Percentiles rank a stretch among this genome's conserved stretches.
Evolutionary conservation across 306 rosid genomes (phyloP).

Genomic region (Lithocarpus polystachyus): DNA sequence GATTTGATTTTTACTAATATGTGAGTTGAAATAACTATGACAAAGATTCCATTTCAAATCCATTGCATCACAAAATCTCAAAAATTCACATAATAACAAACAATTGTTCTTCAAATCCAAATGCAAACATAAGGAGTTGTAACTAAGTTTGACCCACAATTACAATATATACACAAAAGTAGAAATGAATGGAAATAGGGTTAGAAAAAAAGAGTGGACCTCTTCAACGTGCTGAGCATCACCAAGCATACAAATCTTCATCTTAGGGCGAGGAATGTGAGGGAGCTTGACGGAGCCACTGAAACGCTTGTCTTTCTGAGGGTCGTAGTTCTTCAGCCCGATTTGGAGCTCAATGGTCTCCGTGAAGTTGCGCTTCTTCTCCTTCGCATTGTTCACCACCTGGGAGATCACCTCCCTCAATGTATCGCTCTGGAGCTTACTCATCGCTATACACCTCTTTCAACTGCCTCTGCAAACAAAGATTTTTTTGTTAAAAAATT

Average conservation of each 20-base stretch:
- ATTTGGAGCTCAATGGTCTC: conserved; percentile 87
- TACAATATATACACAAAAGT: background rate
- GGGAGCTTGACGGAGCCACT: conserved; percentile 83
- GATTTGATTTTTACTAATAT: too few species aligned
- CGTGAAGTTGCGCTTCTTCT: conserved; percentile 44
- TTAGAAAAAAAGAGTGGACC: conserved; percentile 28
- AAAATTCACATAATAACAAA: too few species aligned
- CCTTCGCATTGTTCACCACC: conserved; percentile 25
- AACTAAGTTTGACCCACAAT: too few species aligned
- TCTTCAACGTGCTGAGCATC: conserved; percentile 92
- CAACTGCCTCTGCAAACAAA: background rate
- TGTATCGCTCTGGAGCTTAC: conserved; percentile 49
- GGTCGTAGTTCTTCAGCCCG: conserved; percentile 81
- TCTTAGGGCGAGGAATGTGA: conserved; percentile 82
- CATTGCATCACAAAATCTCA: too few species aligned
- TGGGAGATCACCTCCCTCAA: conserved; percentile 47
- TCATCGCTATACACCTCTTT: conserved; percentile 16
- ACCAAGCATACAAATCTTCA: conserved; percentile 90
- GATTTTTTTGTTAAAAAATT: too few species aligned
- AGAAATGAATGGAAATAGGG: background rate
- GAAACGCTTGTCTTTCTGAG: conserved; percentile 87
- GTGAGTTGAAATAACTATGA: too few species aligned
- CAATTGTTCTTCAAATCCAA: too few species aligned
- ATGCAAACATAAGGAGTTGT: too few species aligned
- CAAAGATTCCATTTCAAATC: too few species aligned